Evolutionary conservation across 139 green algal species (phyloP), one percentile per base, ranked within the genome.

Genomic region (Picochlorum costavermella): DNA sequence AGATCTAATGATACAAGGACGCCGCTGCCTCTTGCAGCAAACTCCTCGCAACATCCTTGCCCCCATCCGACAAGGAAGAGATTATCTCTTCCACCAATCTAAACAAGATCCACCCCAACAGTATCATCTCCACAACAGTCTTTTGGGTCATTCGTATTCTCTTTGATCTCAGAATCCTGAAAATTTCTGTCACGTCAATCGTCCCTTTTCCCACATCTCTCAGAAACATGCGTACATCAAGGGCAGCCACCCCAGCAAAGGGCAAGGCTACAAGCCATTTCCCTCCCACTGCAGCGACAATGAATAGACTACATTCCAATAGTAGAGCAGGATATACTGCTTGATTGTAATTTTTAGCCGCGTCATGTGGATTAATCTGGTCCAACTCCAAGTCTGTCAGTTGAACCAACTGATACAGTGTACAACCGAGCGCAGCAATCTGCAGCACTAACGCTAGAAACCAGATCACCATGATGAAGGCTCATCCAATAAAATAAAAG

Each of bases 361-460:
- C 71, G 57, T 95, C 88, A 58, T 90, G 90, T 0, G 88, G 88
- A 60, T 95, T 95, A 28, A 95, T 83, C 61, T 88, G 87, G 46
- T 95, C 88, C 26, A 85, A 84, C 55, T 95, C 88, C 12, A 95
- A 64, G 55, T 95, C 88, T 6, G 86, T 84, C 1, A 96, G 62
- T 11, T 72, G 82, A 17, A 95, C 84, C 5, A 95, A 72, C 75
- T 90, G 75, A 50, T 87, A 88, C 84, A 91, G 86, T 25, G 50
- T 72, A 4, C 81, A 73, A 20, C 84, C 84, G 13, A 92, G 60
- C 13, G 91, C 40, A 3, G 55, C 76, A 13, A 70, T 69, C 61
- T 88, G 74, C 29, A 85, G 11, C 4, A 88, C 61, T 5, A 86
- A 76, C 1, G 57, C 69, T 26, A 83, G 58, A 1, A 84, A 29